A percentile compares a stretch with the other conserved stretches of the same genome.
Evolutionary conservation across 2,329 filamentous ascomycete species (phyloP).

Genomic region (Colletotrichum sp.): DNA sequence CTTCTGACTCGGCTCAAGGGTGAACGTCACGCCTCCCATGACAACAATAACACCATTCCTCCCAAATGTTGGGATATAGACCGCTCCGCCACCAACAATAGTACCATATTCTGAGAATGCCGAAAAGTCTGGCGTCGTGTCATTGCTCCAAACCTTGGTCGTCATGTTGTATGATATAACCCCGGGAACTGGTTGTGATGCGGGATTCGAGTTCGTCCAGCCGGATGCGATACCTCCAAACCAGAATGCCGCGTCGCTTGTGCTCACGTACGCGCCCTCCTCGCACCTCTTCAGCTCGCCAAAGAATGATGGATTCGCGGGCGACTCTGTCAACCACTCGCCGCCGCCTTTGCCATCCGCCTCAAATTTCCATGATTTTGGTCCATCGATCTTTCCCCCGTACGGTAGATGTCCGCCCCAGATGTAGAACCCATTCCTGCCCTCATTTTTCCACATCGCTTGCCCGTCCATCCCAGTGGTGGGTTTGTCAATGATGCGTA

Average conservation of each 20-base stretch:
- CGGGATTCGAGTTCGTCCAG: not conserved
- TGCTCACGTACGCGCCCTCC: not conserved
- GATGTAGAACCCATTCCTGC: not conserved
- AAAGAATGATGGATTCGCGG: not conserved
- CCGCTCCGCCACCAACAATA: not conserved
- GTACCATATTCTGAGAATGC: slow-evolving; percentile 10
- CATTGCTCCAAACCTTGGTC: slow-evolving; percentile 8
- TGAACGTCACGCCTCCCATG: slow-evolving; percentile 1
- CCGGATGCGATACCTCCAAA: slow-evolving; percentile 8
- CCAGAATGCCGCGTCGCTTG: not conserved
- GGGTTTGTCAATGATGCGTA: not conserved
- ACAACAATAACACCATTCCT: slow-evolving; percentile 11
- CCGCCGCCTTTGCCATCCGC: slow-evolving; percentile 14
- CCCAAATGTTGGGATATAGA: slow-evolving; percentile 13
- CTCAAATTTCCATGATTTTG: slow-evolving; percentile 14
- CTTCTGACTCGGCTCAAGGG: not conserved
- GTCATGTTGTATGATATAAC: slow-evolving; percentile 13
- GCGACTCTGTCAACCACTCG: not conserved
- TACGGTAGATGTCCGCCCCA: slow-evolving; percentile 12
- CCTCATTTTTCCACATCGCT: not conserved
- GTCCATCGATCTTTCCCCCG: not conserved
- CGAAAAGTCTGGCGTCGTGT: not conserved
- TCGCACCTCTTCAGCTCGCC: not conserved
- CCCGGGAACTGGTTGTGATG: not conserved
- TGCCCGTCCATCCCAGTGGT: not conserved